Evolutionary conservation across 495 filamentous ascomycete genomes (phyloP), one percentile per base, ranked within the genome.

Genomic region (Staphylotrichum longicolle): DNA sequence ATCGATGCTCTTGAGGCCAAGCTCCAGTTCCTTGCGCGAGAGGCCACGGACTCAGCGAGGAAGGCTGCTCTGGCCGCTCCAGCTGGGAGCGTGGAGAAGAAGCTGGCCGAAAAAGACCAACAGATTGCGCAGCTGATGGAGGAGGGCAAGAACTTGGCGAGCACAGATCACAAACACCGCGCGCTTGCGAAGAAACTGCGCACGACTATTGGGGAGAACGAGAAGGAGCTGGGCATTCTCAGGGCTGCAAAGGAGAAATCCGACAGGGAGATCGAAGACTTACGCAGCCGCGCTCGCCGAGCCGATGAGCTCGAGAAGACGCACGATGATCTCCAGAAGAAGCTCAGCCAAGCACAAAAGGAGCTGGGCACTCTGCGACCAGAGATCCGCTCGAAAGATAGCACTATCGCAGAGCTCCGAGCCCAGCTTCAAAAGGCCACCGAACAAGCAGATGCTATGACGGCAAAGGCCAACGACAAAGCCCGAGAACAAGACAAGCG

Each of bases 1-100:
- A 96, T 98, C 44, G 94, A 98, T 74, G 89, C 95, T 20, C 78
- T 98, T 9, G 89, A 96, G 70, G 85, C 90, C 7, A 97, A 97
- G 69, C 79, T 98, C 33, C 86, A 90, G 58, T 96, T 93, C 70
- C 80, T 98, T 5, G 86, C 92, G 3, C 87, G 86, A 57, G 88
- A 92, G 63, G 86, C 88, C 41, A 84, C 88, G 1, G 88, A 91
- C 35, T 79, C 87, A 1, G 87, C 92, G 5, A 83, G 84, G 62
- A 82, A 80, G 54, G 83, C 86, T 4, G 86, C 84, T 3, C 74
- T 81, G 5, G 77, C 80, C 15, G 84, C 88, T 3, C 77, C 84
- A 8, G 70, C 83, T 0, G 86, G 87, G 3, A 89, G 84, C 63
- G 39, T 76, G 5, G 90, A 96, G 56, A 90, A 86, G 70, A 90